These are phyloP conservation scores for Monilinia vaccinii-corymbosi DNA, from an alignment of 2,329 filamentous ascomycete species.

Conservation along the genomic window DNA sequence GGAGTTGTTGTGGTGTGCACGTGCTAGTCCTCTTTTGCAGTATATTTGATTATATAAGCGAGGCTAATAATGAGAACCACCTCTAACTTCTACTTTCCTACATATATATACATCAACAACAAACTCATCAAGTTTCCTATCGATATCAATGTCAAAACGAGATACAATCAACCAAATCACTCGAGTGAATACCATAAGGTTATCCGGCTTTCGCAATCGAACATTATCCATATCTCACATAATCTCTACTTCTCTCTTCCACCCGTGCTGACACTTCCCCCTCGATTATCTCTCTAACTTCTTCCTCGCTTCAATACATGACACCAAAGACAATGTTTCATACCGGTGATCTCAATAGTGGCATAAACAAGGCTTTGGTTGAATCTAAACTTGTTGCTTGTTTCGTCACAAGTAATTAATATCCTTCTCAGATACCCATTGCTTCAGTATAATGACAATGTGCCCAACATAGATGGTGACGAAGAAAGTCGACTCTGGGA, in stretches of 20 bases:
- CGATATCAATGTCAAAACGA: background rate
- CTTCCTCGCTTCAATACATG: background rate
- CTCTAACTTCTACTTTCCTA: too few species aligned
- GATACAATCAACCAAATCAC: background rate
- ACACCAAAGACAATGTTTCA: slow-evolving; percentile 60
- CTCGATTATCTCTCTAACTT: background rate
- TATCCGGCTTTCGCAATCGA: background rate
- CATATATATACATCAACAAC: too few species aligned
- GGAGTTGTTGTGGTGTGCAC: background rate
- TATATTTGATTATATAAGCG: background rate
- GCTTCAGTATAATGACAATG: background rate
- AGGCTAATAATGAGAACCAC: background rate
- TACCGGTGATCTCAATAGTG: slow-evolving; percentile 67
- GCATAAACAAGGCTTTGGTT: slow-evolving; percentile 66
- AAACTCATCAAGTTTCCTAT: background rate
- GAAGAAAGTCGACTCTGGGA: slow-evolving; percentile 67
- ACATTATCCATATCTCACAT: background rate
- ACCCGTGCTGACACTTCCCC: background rate
- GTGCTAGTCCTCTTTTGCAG: background rate
- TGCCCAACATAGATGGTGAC: slow-evolving; percentile 48
- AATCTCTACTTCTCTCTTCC: background rate
- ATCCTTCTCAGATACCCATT: background rate
- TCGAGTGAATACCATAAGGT: too few species aligned
- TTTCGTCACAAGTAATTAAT: slow-evolving; percentile 63
- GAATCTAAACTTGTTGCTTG: slow-evolving; percentile 73